Evolutionary conservation across 116 monocot species (phyloP), one percentile per base, ranked within the genome.

Genomic region (Iris pallida): DNA sequence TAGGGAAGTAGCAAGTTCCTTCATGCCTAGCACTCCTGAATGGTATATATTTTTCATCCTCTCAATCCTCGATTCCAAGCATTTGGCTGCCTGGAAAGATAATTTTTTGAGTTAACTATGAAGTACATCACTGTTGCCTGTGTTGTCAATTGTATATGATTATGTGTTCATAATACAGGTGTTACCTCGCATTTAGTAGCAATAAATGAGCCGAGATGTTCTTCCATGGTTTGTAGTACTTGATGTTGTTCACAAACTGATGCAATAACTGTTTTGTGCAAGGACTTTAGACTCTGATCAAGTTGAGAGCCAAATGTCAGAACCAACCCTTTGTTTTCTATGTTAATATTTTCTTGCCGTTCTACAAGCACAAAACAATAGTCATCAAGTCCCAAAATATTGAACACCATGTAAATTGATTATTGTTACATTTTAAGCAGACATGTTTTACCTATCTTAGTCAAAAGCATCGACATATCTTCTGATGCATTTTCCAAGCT

Each of bases 171-270:
- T 61, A 51, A 70, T 12, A 15, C 15, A 30, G 13, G 45, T 61
- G n/a, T 48, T 80, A 91, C 91, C 85, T 84, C 85, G 61, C 63
- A 75, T 80, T 85, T 91, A 45, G 58, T 71, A 52, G 68, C 66
- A 59, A 91, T 68, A 56, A 83, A 87, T 57, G 75, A 80, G 6
- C 41, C 73, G 45, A 70, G 45, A 8, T 76, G 70, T 20, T 87
- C 85, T 56, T 82, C 80, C 65, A 80, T 82, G 43, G 73, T 76
- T 76, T 61, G 74, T 45, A 91, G 56, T 61, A 70, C 12, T 61
- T 87, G 68, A 8, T 81, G 73, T 42, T 90, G 77, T 70, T 87
- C 75, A 46, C 72, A 80, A 80, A 92, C 78, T 53, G 75, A 88
- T 74, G 73, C 76, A 70, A 82, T 45, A 20, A 92, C 80, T 13